Base-by-base conservation (phyloP, 2,329 filamentous ascomycete genomes). In the Epichloe sibirici region DNA sequence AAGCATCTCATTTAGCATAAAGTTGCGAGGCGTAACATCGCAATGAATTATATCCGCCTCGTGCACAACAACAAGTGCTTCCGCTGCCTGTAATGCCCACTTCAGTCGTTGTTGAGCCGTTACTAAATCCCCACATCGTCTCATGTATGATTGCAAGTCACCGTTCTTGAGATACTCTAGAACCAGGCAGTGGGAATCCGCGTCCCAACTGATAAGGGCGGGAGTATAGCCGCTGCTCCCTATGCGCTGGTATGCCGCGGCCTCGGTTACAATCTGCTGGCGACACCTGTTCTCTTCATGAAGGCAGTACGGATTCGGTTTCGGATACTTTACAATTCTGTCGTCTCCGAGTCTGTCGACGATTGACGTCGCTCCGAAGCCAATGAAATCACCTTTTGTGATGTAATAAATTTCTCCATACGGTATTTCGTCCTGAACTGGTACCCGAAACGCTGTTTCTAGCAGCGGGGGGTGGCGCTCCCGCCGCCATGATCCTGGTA, bases 241-340 rank as follows among this genome's bases (percentile, higher is more conserved):
- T 17, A 51, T 51, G 15, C 43, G 42, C 35, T 15, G 28, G 50
- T 47, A 51, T 39, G 45, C 50, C 21, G 45, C 42, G 5, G 43
- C 43, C 31, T 51, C 50, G n/a, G 23, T 39, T 28, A n/a, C 42
- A 7, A 45, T 45, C 8, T 47, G 34, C 15, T 42, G 43, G 42
- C 42, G 50, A 47, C 43, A 46, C 37, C 17, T 40, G 5, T 47
- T 12, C 35, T 51, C 50, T 57, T 59, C 43, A 53, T 55, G 54
- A 39, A 54, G 55, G 55, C 56, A 56, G 31, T 58, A 56, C 8
- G 58, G 56, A 35, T 59, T 61, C 28, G 56, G 49, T 6, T 55
- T 57, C 5, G 57, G 58, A 31, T 52, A 56, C 49, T 60, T 60
- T 37, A 59, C 56, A 31, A 59, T 53, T 48, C 56, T 17, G 23